Evolutionary conservation across 2,329 filamentous ascomycete species (phyloP).

Genomic region (Fusarium cyanostomum): DNA sequence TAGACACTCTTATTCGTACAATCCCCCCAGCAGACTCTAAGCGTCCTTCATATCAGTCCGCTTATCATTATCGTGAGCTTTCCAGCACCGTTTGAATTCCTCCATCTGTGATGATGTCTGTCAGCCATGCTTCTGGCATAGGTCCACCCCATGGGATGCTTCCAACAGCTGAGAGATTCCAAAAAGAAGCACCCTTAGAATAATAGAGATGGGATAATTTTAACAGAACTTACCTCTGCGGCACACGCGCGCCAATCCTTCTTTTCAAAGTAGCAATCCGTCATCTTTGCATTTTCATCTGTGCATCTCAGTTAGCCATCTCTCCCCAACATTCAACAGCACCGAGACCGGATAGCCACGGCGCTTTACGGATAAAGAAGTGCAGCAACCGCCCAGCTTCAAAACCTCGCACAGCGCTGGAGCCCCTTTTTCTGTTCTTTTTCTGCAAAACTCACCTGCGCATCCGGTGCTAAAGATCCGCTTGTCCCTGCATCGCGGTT

Average conservation of each 20-base stretch:
- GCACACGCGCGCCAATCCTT: conserved; percentile 95
- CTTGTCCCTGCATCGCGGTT: conserved; percentile 77
- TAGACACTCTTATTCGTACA: not conserved
- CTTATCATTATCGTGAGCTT: conserved; percentile 84
- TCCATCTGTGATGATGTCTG: conserved; percentile 74
- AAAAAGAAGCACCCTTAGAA: not conserved
- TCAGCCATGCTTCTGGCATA: no score
- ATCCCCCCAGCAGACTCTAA: conserved; percentile 1
- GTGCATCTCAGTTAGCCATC: conserved; percentile 12
- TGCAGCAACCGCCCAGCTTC: not conserved
- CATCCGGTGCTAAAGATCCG: conserved; percentile 97
- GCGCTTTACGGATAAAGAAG: not conserved
- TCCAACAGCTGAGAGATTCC: not conserved
- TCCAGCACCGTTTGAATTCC: conserved; percentile 90
- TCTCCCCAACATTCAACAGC: conserved; percentile 23
- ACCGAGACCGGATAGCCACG: not conserved
- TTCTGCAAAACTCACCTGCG: conserved; percentile 67
- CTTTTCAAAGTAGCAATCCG: conserved; percentile 94
- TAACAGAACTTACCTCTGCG: conserved; percentile 73
- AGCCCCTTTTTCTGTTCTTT: not conserved
- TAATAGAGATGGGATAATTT: accelerated
- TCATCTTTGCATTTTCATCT: conserved; percentile 92
- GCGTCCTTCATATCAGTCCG: conserved; percentile 81
- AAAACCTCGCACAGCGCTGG: not conserved
- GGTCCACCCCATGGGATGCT: no score